Base-by-base conservation (phyloP, 73 alveolate genomes). In the Paramecium primaurelia region DNA sequence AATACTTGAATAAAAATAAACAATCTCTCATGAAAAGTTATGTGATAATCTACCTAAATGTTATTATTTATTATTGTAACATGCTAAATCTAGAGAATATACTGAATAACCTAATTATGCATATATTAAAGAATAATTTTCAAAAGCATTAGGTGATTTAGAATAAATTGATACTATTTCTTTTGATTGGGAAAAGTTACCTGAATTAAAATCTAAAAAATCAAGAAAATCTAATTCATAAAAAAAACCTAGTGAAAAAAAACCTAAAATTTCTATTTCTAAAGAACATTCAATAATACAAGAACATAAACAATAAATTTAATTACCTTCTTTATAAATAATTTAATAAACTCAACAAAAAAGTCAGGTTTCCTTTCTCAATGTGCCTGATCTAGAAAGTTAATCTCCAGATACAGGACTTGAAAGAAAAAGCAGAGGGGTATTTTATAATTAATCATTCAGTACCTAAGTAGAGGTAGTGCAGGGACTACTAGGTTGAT, bases 31-130 rank as follows among this genome's bases (percentile, higher is more conserved):
- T 26, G 98, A 94, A 28, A 95, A 95, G 28, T 93, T 96, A 12
- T 96, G 99, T 84, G 92, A 92, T 26, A 93, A 92, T 36, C 80
- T 95, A n/a, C 99, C 99, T 12, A 89, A 86, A 28, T 80, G 91
- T 47, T 80, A 45, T 80, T 80, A 80, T 80, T 11, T 44, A 4
- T 80, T 80, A 49, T 42, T 96, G 71, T 26, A 94, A 36, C 95
- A 96, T 86, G 92, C 96, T 7, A 86, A 94, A 77, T 32, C 93
- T 42, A 38, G 96, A 22, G 86, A 92, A 64, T 96, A 95, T 59
- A 97, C 96, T 80, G 99, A 94, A 71, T 92, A 94, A 36, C 99
- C 99, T 3, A 97, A 93, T 80, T 93, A 93, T 38, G 16, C 49
- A 8, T 80, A 10, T 47, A 22, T 80, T 44, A 80, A 80, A 42